Evolutionary conservation across 1,284 basidiomycete species (phyloP).

Genomic region (Puccinia horiana): DNA sequence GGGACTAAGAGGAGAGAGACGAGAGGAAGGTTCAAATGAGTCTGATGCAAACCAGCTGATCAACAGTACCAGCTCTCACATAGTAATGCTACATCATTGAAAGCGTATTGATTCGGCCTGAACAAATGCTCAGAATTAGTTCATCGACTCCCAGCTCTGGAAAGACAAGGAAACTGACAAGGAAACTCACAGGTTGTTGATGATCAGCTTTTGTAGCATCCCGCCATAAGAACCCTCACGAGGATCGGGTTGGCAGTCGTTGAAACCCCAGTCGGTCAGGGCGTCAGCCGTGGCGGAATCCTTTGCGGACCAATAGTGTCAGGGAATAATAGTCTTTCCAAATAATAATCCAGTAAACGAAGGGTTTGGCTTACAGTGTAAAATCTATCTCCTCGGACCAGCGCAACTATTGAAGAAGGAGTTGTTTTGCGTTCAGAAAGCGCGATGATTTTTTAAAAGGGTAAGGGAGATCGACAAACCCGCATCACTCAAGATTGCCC

Average conservation of each 20-base stretch:
- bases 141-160: neutral
- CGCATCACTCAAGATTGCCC: slow-evolving; percentile 49
- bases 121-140: neutral
- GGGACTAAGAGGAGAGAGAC: slow-evolving; percentile 36
- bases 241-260: slow-evolving; percentile 43
- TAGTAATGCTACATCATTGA: slow-evolving; percentile 45
- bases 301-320: slow-evolving; percentile 15
- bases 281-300: slow-evolving; percentile 45
- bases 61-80: neutral
- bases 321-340: neutral
- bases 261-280: slow-evolving; percentile 47
- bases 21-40: neutral
- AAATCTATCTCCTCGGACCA: slow-evolving; percentile 47
- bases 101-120: slow-evolving; percentile 43
- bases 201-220: slow-evolving; percentile 34
- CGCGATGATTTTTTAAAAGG: neutral
- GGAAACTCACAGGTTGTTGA: slow-evolving; percentile 33
- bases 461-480: slow-evolving; percentile 6
- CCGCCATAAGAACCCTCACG: slow-evolving; percentile 45
- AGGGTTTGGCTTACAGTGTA: slow-evolving; percentile 24
- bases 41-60: neutral
- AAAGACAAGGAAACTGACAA: neutral
- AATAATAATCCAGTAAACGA: neutral
- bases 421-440: too few relatives aligned
- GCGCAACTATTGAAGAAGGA: slow-evolving; percentile 24